Conservation (phyloP, 2,329 filamentous ascomycete species). For the Botrytis fragariae region DNA sequence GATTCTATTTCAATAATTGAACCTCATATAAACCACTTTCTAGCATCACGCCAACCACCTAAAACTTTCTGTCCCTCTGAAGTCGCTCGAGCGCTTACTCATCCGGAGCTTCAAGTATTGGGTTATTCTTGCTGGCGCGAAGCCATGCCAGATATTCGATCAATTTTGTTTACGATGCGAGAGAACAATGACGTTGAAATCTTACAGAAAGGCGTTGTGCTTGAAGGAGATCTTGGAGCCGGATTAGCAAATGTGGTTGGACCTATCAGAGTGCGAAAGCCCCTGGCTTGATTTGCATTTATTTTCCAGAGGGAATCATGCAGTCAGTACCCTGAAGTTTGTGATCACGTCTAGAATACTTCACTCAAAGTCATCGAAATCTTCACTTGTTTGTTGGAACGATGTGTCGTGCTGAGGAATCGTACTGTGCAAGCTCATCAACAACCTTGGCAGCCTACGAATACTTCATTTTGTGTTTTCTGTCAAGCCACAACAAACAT, state of each 20-base stretch:
- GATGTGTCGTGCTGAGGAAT: background rate
- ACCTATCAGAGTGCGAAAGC: background rate
- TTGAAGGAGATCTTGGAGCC: background rate
- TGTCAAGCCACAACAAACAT: background rate
- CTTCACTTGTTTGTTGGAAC: background rate
- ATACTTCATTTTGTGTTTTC: background rate
- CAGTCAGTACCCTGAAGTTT: too few species aligned
- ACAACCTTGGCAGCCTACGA: background rate
- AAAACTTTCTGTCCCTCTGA: constrained; percentile 27
- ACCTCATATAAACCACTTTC: background rate
- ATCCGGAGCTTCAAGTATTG: background rate
- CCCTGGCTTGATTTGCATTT: background rate
- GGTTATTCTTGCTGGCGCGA: background rate
- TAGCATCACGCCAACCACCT: constrained; percentile 11
- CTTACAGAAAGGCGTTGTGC: background rate
- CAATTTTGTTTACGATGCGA: background rate
- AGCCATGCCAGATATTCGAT: constrained; percentile 4
- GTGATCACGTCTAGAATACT: too few species aligned
- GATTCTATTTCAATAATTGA: background rate
- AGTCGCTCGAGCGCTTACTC: constrained; percentile 22
- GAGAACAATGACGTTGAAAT: background rate
- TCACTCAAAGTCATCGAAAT: background rate
- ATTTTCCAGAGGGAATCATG: background rate
- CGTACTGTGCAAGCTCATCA: background rate
- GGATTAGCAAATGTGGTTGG: constrained; percentile 2